Conservation (phyloP, 257 asterid genomes). For the Solanum paucissectum region DNA sequence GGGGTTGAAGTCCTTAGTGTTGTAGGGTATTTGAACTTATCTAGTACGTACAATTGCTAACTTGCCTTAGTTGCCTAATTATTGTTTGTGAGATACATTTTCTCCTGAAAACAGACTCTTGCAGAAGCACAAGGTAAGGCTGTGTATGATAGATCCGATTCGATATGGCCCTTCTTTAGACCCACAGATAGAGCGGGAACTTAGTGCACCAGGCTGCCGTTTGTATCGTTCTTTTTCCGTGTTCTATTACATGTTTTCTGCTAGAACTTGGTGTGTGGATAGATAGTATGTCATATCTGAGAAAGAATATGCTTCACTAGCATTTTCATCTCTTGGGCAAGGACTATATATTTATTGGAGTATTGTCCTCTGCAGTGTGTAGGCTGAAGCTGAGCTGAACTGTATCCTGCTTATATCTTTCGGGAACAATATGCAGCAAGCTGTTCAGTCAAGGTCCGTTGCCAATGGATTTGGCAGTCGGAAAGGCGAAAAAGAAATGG, state of each 20-base stretch:
- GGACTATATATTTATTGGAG: neutral
- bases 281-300: neutral
- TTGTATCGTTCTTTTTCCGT: neutral
- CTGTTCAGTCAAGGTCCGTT: conserved; percentile 53
- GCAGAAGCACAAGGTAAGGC: neutral
- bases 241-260: neutral
- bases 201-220: neutral
- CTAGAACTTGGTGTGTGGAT: neutral
- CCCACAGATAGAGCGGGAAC: neutral
- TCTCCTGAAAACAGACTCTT: neutral
- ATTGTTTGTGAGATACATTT: neutral
- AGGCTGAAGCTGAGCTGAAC: conserved; percentile 16
- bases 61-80: neutral
- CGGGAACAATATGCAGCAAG: conserved; percentile 65
- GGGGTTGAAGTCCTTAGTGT: neutral
- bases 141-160: neutral
- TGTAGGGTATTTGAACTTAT: neutral
- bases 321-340: neutral
- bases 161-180: neutral
- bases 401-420: conserved; percentile 5
- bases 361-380: conserved; percentile 16
- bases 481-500: conserved; percentile 52
- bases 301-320: neutral
- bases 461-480: conserved; percentile 78
- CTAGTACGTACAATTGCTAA: neutral